Evolutionary conservation across 257 asterid genomes (phyloP).

Genomic region (Primulina eburnea): DNA sequence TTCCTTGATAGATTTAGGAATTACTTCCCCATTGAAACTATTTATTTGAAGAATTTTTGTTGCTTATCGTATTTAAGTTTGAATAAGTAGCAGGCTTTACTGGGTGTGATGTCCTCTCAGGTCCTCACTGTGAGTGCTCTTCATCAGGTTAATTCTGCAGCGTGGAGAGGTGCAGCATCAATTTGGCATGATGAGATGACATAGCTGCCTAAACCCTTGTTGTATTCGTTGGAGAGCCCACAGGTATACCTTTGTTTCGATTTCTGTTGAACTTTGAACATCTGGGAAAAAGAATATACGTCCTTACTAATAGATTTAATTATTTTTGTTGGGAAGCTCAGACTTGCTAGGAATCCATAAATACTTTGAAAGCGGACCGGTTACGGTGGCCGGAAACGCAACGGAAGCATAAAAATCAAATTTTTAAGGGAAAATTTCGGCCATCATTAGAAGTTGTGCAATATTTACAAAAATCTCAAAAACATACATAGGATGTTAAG

Average conservation of each 20-base stretch:
- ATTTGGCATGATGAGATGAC: conserved; percentile 69
- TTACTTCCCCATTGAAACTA: conserved; percentile 17
- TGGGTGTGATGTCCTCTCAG: conserved; percentile 38
- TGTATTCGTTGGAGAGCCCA: conserved; percentile 83
- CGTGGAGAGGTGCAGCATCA: conserved; percentile 66
- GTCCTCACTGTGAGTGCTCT: conserved; percentile 85
- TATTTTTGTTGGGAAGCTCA: neutral
- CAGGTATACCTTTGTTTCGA: conserved; percentile 44
- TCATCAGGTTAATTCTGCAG: conserved; percentile 68
- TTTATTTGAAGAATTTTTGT: conserved; percentile 15
- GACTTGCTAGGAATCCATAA: neutral
- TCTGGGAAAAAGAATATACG: too few species aligned
- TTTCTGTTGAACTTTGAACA: neutral
- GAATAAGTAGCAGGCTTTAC: conserved; percentile 11
- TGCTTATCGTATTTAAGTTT: conserved; percentile 16
- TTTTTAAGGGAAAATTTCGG: too few species aligned
- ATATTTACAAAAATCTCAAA: too few species aligned
- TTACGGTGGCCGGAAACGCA: too few species aligned
- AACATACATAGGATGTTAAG: too few species aligned
- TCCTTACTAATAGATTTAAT: neutral
- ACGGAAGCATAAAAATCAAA: too few species aligned
- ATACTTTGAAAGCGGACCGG: too few species aligned
- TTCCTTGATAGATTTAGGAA: conserved; percentile 22
- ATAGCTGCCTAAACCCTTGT: conserved; percentile 62
- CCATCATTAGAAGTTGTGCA: too few species aligned